These are phyloP conservation scores for Aureobasidium sp. DNA, from an alignment of 2,329 filamentous ascomycete genomes.

Conservation along the genomic window DNA sequence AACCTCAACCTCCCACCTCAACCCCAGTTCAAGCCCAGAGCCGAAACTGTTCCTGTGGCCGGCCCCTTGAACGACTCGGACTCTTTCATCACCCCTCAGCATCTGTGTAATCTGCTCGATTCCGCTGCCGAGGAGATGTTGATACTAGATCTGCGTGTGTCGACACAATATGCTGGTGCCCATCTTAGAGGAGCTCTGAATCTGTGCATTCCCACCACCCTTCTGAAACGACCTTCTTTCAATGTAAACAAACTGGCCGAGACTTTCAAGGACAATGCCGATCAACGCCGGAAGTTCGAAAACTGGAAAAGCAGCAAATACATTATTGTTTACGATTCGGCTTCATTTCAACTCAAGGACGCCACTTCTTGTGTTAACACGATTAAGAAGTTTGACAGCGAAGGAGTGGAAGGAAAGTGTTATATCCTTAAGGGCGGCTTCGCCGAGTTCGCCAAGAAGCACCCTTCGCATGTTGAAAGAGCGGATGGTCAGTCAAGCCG, in stretches of 20 bases:
- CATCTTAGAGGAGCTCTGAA: conserved; percentile 78
- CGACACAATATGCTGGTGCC: conserved; percentile 69
- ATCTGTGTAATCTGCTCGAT: conserved; percentile 42
- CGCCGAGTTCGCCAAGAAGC: conserved; percentile 60
- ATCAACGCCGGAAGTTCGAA: conserved; percentile 65
- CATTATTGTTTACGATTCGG: conserved; percentile 82
- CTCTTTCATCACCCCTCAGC: conserved; percentile 41
- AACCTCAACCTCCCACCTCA: conserved; percentile 17
- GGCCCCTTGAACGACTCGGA: conserved; percentile 25
- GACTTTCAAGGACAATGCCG: conserved; percentile 64
- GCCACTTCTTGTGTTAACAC: conserved; percentile 75
- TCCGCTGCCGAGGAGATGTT: conserved; percentile 50
- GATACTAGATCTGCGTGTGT: conserved; percentile 78
- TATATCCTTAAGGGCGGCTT: conserved; percentile 81
- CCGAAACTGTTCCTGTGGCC: conserved; percentile 39
- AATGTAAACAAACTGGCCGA: conserved; percentile 80
- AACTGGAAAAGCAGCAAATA: conserved; percentile 66
- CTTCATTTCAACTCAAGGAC: conserved; percentile 71
- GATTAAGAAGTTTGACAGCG: conserved; percentile 82
- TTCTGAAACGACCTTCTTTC: conserved; percentile 85
- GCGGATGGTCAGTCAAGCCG: conserved; percentile 12
- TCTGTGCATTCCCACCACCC: conserved; percentile 87
- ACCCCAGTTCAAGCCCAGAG: conserved; percentile 28
- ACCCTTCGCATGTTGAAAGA: conserved; percentile 57
- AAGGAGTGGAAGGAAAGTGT: conserved; percentile 68